Percentiles rank a stretch among this genome's conserved stretches.
These are phyloP conservation scores for Colletotrichum noveboracense DNA, from an alignment of 2,329 filamentous ascomycete species.

Conservation along the genomic window DNA sequence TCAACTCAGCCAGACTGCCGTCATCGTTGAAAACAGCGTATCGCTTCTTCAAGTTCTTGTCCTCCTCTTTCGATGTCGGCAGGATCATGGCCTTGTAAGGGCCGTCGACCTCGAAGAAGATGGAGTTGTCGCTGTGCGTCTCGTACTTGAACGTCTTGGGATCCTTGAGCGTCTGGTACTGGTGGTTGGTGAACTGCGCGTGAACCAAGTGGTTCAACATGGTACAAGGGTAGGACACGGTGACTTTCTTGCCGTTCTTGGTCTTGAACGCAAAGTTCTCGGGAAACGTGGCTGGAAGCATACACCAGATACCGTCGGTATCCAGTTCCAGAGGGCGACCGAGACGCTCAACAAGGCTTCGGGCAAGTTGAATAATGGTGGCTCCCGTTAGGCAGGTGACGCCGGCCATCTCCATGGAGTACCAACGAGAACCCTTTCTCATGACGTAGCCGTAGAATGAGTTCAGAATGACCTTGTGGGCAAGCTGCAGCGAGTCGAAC, in stretches of 20 bases:
- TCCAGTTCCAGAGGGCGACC: conserved; percentile 93
- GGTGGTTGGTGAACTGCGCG: conserved; percentile 92
- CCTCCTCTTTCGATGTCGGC: conserved; percentile 97
- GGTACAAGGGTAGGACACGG: conserved; percentile 97
- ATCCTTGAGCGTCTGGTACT: conserved; percentile 91
- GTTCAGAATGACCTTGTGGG: conserved; percentile 98
- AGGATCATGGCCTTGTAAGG: conserved; percentile 98
- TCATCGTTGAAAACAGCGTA: conserved; percentile 99
- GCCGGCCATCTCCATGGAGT: conserved; percentile 99
- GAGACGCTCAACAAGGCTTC: conserved; percentile 90
- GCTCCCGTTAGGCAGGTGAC: conserved; percentile 97
- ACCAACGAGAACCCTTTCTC: conserved; percentile 98
- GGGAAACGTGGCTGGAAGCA: conserved; percentile 93
- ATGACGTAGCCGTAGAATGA: conserved; percentile 99
- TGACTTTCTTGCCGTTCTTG: conserved; percentile 93
- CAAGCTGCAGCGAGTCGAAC: conserved; percentile 93
- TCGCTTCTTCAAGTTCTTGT: conserved; percentile 99
- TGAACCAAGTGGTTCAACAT: conserved; percentile 99
- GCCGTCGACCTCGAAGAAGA: conserved; percentile 99
- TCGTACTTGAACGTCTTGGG: conserved; percentile 85
- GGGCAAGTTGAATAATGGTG: conserved; percentile 94
- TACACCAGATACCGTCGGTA: conserved; percentile 99
- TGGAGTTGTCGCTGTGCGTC: conserved; percentile 97
- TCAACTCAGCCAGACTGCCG: conserved; percentile 91
- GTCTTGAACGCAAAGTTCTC: conserved; percentile 96